Conservation (phyloP, 371 early-diverging fungal genomes). For the Saksenaea oblongispora region DNA sequence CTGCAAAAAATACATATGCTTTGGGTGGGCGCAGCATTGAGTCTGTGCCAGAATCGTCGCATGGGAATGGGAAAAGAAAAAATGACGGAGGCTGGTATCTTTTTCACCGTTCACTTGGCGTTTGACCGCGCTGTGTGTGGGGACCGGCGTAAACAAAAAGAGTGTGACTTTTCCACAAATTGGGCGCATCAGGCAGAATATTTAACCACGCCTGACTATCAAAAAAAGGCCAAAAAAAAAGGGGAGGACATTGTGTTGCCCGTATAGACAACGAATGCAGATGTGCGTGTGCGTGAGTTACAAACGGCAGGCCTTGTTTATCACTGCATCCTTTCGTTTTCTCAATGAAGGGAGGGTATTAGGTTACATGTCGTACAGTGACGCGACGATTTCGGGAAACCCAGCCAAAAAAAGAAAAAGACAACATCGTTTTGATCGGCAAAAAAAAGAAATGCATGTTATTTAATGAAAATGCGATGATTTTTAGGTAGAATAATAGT, state of each 20-base stretch:
- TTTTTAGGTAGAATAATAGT: not conserved
- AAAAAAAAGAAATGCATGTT: not conserved
- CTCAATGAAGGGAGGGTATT: no score
- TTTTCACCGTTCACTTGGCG: no score
- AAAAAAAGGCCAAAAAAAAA: not conserved
- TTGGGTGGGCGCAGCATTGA: conserved; percentile 21
- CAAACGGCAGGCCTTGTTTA: no score
- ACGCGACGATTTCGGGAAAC: not conserved
- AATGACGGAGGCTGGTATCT: no score
- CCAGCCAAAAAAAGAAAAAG: not conserved
- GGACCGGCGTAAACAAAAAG: conserved; percentile 1
- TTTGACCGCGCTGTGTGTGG: not conserved
- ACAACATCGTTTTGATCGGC: not conserved
- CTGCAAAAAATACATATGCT: conserved; percentile 28
- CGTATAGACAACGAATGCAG: no score
- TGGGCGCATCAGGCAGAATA: not conserved
- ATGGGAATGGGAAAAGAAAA: conserved; percentile 7
- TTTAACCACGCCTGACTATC: not conserved
- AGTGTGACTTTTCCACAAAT: not conserved
- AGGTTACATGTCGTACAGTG: not conserved
- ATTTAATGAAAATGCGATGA: not conserved
- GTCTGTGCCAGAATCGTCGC: conserved; percentile 35
- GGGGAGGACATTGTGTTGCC: no score
- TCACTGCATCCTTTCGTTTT: no score
- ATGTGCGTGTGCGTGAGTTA: no score